A percentile compares a stretch with the other conserved stretches of the same genome.
Evolutionary conservation across 2,329 filamentous ascomycete genomes (phyloP).

Genomic region (Penicillium frequentans): DNA sequence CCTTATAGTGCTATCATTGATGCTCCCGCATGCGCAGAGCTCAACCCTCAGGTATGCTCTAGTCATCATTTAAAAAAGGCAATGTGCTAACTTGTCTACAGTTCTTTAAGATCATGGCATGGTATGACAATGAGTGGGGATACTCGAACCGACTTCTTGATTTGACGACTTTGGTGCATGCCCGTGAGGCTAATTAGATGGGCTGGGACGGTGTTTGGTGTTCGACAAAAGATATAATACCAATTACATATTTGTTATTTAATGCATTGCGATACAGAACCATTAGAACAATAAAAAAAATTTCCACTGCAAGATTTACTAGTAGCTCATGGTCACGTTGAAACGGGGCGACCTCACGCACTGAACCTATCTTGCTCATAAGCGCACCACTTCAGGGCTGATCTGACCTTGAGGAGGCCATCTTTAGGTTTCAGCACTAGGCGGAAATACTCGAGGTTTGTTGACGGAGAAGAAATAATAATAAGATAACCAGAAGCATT

Average conservation of each 20-base stretch:
- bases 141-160: slow-evolving; percentile 86
- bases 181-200: slow-evolving; percentile 13
- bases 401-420: too few species aligned
- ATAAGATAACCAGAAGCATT: too few species aligned
- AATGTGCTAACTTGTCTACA: slow-evolving; percentile 50
- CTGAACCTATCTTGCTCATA: too few species aligned
- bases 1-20: slow-evolving; percentile 88
- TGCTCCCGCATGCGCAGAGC: slow-evolving; percentile 87
- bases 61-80: neutral
- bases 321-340: too few species aligned
- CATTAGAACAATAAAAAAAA: neutral
- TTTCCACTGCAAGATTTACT: neutral
- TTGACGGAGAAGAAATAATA: too few species aligned
- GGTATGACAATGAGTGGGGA: slow-evolving; percentile 97
- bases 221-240: neutral
- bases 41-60: slow-evolving; percentile 55
- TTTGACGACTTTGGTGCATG: slow-evolving; percentile 46
- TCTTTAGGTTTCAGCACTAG: too few species aligned
- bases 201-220: neutral
- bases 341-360: too few species aligned
- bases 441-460: too few species aligned
- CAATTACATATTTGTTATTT: neutral
- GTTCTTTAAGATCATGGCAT: slow-evolving; percentile 91
- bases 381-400: too few species aligned
- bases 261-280: neutral